phyloP scores from a whole-genome alignment of 345 rosid species.

The Limnanthes douglasii region DNA sequence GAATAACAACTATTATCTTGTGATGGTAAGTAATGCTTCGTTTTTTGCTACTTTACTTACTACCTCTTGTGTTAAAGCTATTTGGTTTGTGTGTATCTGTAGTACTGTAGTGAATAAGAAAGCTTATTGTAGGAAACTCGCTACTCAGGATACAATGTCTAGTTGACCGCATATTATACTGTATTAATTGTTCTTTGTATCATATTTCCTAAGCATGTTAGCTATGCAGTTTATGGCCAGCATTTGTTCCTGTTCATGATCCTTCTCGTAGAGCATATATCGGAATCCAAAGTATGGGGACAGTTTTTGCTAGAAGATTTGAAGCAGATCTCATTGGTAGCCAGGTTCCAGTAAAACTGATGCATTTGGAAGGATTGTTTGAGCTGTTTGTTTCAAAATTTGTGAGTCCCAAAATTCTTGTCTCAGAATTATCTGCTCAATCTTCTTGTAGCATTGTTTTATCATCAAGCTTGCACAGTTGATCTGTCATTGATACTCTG shows the following conservation, averaged over 20 bases:
- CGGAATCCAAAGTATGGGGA: conserved; percentile 90
- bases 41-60: too few relatives aligned
- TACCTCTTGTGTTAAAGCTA: too few relatives aligned
- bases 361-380: conserved; percentile 92
- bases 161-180: too few relatives aligned
- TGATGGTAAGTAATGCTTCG: too few relatives aligned
- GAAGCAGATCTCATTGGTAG: conserved; percentile 88
- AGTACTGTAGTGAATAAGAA: too few relatives aligned
- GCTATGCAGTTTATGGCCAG: conserved; percentile 77
- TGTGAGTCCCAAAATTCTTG: conserved; percentile 36
- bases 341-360: conserved; percentile 88
- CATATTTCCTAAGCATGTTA: conserved; percentile 6
- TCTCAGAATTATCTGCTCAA: background rate
- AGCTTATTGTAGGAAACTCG: too few relatives aligned
- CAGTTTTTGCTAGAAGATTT: conserved; percentile 79
- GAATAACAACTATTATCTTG: too few relatives aligned
- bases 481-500: background rate
- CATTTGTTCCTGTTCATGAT: conserved; percentile 94
- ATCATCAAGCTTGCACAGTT: background rate
- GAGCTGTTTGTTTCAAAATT: conserved; percentile 92
- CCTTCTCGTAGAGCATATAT: conserved; percentile 83
- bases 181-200: background rate
- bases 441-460: background rate
- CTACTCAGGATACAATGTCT: conserved; percentile 2
- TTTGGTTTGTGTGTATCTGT: too few relatives aligned